These are phyloP conservation scores for Colletotrichum sp. DNA, from an alignment of 2,329 filamentous ascomycete genomes.

Conservation along the genomic window DNA sequence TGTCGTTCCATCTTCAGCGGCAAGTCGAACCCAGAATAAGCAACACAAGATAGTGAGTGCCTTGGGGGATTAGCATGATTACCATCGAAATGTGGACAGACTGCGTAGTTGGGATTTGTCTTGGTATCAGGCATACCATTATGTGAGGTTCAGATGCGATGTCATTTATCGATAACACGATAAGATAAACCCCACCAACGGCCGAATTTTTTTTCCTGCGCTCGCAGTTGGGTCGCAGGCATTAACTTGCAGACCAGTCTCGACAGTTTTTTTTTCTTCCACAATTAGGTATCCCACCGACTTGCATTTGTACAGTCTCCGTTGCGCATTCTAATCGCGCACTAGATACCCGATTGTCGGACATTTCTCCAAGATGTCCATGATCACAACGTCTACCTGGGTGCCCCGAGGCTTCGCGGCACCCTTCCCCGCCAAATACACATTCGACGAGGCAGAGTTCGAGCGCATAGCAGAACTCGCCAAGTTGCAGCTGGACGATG, in stretches of 20 bases:
- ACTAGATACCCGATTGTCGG: background rate
- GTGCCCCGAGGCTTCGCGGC: slow-evolving; percentile 79
- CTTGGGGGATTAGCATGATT: background rate
- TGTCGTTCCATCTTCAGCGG: background rate
- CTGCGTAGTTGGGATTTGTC: background rate
- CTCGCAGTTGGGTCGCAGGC: background rate
- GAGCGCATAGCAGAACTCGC: slow-evolving; percentile 77
- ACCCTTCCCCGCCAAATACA: slow-evolving; percentile 76
- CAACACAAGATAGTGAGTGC: background rate
- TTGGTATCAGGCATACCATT: background rate
- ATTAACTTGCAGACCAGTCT: background rate
- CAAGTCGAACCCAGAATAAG: background rate
- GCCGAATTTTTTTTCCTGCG: slow-evolving; percentile 12
- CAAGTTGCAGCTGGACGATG: slow-evolving; percentile 86
- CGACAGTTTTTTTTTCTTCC: background rate
- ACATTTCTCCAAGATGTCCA: slow-evolving; percentile 56
- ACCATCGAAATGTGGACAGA: background rate
- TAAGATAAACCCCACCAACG: slow-evolving; percentile 23
- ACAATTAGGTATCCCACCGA: background rate
- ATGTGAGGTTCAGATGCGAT: background rate
- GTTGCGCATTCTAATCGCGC: background rate
- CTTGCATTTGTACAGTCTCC: background rate
- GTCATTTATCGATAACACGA: slow-evolving; percentile 13
- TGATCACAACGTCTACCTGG: slow-evolving; percentile 80
- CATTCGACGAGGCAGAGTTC: slow-evolving; percentile 77